phyloP scores from a whole-genome alignment of 768 basidiomycete genomes.

The Hygrocybe punicea region DNA sequence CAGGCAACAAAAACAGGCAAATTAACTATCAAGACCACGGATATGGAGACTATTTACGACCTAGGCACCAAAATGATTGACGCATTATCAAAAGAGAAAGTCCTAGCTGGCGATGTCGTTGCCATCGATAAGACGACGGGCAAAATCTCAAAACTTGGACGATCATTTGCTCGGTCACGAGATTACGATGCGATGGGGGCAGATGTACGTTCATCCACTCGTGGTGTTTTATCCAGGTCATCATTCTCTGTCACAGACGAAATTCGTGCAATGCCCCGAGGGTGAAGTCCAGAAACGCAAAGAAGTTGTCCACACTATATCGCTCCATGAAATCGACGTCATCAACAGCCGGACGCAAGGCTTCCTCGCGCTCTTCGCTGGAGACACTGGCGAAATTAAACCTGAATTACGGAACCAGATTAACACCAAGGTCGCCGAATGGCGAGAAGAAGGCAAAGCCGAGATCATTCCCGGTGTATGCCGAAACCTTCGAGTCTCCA shows the following conservation, averaged over 20 bases:
- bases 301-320: constrained; percentile 96
- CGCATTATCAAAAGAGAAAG: constrained; percentile 93
- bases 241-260: constrained; percentile 59
- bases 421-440: constrained; percentile 93
- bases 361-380: constrained; percentile 90
- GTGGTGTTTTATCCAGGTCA: constrained; percentile 5
- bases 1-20: constrained; percentile 98
- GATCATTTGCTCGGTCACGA: constrained; percentile 93
- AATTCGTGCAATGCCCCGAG: constrained; percentile 96
- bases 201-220: constrained; percentile 61
- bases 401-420: constrained; percentile 95
- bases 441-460: constrained; percentile 98
- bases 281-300: constrained; percentile 97
- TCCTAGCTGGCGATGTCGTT: constrained; percentile 90
- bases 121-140: constrained; percentile 97
- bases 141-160: constrained; percentile 92
- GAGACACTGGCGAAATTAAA: constrained; percentile 99
- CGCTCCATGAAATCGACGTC: constrained; percentile 97
- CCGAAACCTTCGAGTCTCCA: constrained; percentile 13
- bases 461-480: constrained; percentile 93
- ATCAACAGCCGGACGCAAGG: constrained; percentile 99
- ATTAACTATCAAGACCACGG: constrained; percentile 94
- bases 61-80: constrained; percentile 99
- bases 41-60: constrained; percentile 99
- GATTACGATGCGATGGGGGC: constrained; percentile 99